These are phyloP conservation scores for Aechmea fasciata DNA, from an alignment of 176 grass and related monocot genomes.

Conservation along the genomic window DNA sequence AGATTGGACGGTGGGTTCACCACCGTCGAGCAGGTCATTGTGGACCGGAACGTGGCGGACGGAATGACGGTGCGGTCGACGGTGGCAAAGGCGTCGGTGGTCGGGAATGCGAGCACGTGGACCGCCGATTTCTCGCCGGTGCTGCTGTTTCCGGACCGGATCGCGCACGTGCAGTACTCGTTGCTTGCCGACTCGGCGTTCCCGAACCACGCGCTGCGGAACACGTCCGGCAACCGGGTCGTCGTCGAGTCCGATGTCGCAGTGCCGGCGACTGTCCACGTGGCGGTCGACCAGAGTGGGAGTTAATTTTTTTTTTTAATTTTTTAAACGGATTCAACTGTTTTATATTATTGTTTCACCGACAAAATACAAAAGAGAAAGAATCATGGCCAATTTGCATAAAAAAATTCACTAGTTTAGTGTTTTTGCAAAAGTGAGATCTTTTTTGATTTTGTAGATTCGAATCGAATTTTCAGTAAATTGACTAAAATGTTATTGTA, in stretches of 20 bases:
- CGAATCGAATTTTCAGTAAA: too few species aligned
- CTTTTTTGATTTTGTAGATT: too few species aligned
- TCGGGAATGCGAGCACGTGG: constrained; percentile 56
- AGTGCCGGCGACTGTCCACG: constrained; percentile 66
- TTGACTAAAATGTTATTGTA: too few species aligned
- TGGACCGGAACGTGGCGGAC: constrained; percentile 48
- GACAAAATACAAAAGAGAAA: not conserved
- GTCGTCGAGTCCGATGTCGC: constrained; percentile 57
- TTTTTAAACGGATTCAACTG: not conserved
- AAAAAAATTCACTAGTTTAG: too few species aligned
- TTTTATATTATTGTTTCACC: not conserved
- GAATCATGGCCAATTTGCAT: too few species aligned
- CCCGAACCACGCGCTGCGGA: constrained; percentile 58
- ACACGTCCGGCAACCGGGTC: constrained; percentile 58
- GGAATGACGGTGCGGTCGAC: constrained; percentile 63
- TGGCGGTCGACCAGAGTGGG: constrained; percentile 73
- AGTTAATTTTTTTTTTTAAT: constrained; percentile 21
- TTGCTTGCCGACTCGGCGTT: constrained; percentile 50
- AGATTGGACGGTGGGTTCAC: constrained; percentile 42
- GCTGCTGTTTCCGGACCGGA: constrained; percentile 66
- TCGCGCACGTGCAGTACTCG: constrained; percentile 78
- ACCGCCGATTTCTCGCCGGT: constrained; percentile 50
- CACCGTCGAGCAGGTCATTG: constrained; percentile 63
- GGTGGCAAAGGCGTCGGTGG: constrained; percentile 18
- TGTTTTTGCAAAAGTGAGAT: too few species aligned